phyloP scores from a whole-genome alignment of 306 rosid genomes.

The Prunus persica region DNA sequence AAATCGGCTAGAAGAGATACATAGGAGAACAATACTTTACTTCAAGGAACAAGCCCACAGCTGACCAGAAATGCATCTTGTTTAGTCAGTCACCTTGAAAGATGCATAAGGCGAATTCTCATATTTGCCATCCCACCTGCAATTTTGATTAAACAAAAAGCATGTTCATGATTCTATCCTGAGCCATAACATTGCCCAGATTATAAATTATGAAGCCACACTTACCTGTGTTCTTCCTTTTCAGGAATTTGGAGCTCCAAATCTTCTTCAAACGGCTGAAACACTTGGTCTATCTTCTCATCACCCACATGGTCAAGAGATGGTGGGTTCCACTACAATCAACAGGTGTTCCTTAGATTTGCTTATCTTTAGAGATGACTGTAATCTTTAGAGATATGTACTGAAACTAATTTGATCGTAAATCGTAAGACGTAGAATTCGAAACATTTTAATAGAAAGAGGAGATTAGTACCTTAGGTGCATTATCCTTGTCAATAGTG shows the following conservation, averaged over 20 bases:
- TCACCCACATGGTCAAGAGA: constrained; percentile 58
- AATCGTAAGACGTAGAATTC: background rate
- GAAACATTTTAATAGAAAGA: background rate
- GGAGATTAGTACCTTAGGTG: constrained; percentile 68
- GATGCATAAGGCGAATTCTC: constrained; percentile 63
- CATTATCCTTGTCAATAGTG: constrained; percentile 89
- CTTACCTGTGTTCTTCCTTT: constrained; percentile 59
- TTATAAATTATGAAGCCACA: background rate
- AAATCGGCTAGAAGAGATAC: background rate
- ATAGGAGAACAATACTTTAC: background rate
- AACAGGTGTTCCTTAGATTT: background rate
- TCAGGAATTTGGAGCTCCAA: constrained; percentile 75
- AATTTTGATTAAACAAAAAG: constrained; percentile 7
- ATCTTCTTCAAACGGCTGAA: constrained; percentile 55
- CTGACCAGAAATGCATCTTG: background rate
- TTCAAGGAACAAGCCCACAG: background rate
- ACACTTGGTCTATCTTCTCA: constrained; percentile 49
- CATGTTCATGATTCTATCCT: background rate
- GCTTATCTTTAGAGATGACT: background rate
- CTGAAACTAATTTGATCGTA: background rate
- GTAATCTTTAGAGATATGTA: background rate
- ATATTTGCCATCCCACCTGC: constrained; percentile 82
- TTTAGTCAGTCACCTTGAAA: constrained; percentile 15
- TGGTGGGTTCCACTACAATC: constrained; percentile 75
- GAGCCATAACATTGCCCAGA: background rate